phyloP scores from a whole-genome alignment of 805 yeast genomes.

The Cyberlindnera saturnus region DNA sequence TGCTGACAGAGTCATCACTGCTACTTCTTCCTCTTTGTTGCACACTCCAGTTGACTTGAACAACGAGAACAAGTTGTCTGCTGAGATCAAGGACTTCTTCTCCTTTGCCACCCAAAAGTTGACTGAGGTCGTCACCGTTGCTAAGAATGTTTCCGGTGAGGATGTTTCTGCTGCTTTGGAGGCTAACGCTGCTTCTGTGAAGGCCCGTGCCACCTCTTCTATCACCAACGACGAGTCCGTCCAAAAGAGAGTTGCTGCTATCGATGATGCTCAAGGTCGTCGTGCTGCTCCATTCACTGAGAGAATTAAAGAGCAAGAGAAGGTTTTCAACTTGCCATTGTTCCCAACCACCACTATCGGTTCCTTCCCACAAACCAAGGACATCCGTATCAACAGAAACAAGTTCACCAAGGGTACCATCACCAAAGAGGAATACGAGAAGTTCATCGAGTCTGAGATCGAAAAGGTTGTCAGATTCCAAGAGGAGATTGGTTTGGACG shows the following conservation, averaged over 20 bases:
- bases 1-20: conserved; percentile 77
- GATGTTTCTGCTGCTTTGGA: conserved; percentile 72
- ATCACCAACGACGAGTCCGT: conserved; percentile 91
- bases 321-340: conserved; percentile 84
- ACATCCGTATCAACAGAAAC: conserved; percentile 97
- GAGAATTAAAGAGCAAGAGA: conserved; percentile 85
- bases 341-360: conserved; percentile 99
- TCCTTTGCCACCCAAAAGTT: conserved; percentile 97
- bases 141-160: conserved; percentile 80
- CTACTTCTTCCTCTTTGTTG: conserved; percentile 93
- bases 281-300: conserved; percentile 83
- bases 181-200: conserved; percentile 82
- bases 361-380: conserved; percentile 99
- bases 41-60: conserved; percentile 98
- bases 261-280: conserved; percentile 69
- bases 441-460: conserved; percentile 95
- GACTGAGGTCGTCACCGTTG: conserved; percentile 81
- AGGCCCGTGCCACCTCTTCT: conserved; percentile 79
- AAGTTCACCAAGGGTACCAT: conserved; percentile 96
- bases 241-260: conserved; percentile 74
- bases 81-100: conserved; percentile 95
- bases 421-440: conserved; percentile 90
- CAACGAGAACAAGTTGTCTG: conserved; percentile 86
- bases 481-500: conserved; percentile 98
- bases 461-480: conserved; percentile 96